A percentile compares a stretch with the other conserved stretches of the same genome.
These are phyloP conservation scores for Tephrocybe sp. DNA, from an alignment of 768 basidiomycete species.

Conservation along the genomic window DNA sequence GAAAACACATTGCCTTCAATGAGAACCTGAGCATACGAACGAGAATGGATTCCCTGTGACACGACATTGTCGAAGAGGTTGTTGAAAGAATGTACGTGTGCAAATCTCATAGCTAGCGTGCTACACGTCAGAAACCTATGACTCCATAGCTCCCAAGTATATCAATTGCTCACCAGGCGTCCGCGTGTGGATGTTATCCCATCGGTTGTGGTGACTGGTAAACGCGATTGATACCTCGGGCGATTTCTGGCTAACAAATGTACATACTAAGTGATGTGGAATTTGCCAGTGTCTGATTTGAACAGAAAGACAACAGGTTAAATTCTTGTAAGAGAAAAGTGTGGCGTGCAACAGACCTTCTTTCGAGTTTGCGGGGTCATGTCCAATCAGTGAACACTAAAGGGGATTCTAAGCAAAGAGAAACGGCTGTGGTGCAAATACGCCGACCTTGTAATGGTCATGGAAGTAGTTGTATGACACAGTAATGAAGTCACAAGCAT, in stretches of 20 bases:
- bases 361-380: conserved; percentile 14
- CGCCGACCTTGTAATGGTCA: conserved; percentile 21
- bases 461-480: conserved; percentile 22
- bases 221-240: background rate
- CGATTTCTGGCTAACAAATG: background rate
- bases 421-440: background rate
- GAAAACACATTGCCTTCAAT: conserved; percentile 23
- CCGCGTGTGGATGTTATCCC: conserved; percentile 23
- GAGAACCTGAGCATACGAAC: conserved; percentile 21
- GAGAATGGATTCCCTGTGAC: conserved; percentile 23
- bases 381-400: conserved; percentile 20
- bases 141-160: no score
- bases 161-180: conserved; percentile 17
- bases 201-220: conserved; percentile 21
- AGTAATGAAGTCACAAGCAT: conserved; percentile 23
- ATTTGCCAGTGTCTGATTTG: conserved; percentile 20
- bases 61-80: conserved; percentile 21
- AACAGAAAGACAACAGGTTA: background rate
- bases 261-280: conserved; percentile 22
- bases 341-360: conserved; percentile 6
- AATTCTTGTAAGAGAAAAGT: background rate
- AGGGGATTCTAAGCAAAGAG: background rate
- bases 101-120: conserved; percentile 19
- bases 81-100: conserved; percentile 22
- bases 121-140: no score